Evolutionary conservation across 345 rosid genomes (phyloP).

Genomic region (Eucalyptus camaldulensis): DNA sequence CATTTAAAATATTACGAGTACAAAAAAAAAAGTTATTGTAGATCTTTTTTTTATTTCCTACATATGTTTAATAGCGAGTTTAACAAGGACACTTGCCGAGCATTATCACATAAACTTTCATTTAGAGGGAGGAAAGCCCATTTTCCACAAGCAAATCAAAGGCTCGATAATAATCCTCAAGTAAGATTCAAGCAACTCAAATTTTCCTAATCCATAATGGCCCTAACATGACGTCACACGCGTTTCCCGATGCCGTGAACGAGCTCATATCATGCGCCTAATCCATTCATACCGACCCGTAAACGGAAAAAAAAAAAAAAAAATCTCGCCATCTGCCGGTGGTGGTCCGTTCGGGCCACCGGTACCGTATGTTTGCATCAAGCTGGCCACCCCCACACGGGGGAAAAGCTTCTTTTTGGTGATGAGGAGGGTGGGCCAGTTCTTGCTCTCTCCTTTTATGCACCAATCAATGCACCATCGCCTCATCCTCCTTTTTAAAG

Average conservation of each 20-base stretch:
- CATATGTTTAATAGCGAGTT: not conserved
- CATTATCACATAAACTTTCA: not conserved
- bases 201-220: not conserved
- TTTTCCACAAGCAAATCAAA: accelerated
- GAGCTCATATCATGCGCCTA: not conserved
- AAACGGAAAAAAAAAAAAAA: too few species aligned
- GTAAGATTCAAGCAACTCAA: not conserved
- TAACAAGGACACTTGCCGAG: not conserved
- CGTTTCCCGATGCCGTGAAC: accelerated
- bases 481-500: not conserved
- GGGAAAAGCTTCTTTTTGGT: not conserved
- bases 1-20: not conserved
- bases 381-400: not conserved
- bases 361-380: not conserved
- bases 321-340: not conserved
- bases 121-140: not conserved
- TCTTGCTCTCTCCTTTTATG: not conserved
- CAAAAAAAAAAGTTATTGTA: not conserved
- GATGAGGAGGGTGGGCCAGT: not conserved
- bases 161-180: not conserved
- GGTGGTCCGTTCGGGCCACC: not conserved
- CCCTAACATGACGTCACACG: not conserved
- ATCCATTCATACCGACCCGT: not conserved
- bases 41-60: not conserved
- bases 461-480: not conserved